Percentiles rank a stretch among this genome's conserved stretches.
Conservation (phyloP, 2,329 filamentous ascomycete genomes). For the Talaromyces sp. region DNA sequence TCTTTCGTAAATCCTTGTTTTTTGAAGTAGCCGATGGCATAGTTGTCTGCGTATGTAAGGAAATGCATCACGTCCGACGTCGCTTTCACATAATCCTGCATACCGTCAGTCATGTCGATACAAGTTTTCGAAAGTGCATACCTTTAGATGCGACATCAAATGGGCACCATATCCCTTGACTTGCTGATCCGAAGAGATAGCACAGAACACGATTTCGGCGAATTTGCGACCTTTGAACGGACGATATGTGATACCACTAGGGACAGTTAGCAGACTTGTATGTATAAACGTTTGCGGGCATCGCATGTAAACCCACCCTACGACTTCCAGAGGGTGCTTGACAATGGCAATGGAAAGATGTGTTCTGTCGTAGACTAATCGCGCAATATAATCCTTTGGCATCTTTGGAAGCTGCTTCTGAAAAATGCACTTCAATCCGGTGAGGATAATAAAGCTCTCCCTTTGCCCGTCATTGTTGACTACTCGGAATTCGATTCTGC, state of each 20-base stretch:
- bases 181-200: conserved; percentile 94
- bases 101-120: conserved; percentile 5
- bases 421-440: conserved; percentile 94
- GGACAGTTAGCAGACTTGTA: neutral
- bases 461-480: conserved; percentile 92
- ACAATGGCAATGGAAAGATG: conserved; percentile 96
- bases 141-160: conserved; percentile 95
- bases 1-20: conserved; percentile 99
- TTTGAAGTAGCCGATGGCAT: conserved; percentile 98
- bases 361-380: conserved; percentile 93
- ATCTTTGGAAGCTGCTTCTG: conserved; percentile 98
- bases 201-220: conserved; percentile 97
- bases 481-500: conserved; percentile 93
- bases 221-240: conserved; percentile 90
- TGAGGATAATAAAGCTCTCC: conserved; percentile 89
- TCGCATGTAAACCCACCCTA: conserved; percentile 47
- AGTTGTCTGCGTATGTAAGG: conserved; percentile 96
- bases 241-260: conserved; percentile 88
- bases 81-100: conserved; percentile 83
- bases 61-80: conserved; percentile 98
- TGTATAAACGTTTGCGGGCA: conserved; percentile 15
- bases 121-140: conserved; percentile 18
- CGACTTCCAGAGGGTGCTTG: conserved; percentile 92
- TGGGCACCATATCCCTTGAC: conserved; percentile 98
- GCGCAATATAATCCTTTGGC: conserved; percentile 98